Conservation (phyloP, 306 rosid species). For the Geum urbanum region DNA sequence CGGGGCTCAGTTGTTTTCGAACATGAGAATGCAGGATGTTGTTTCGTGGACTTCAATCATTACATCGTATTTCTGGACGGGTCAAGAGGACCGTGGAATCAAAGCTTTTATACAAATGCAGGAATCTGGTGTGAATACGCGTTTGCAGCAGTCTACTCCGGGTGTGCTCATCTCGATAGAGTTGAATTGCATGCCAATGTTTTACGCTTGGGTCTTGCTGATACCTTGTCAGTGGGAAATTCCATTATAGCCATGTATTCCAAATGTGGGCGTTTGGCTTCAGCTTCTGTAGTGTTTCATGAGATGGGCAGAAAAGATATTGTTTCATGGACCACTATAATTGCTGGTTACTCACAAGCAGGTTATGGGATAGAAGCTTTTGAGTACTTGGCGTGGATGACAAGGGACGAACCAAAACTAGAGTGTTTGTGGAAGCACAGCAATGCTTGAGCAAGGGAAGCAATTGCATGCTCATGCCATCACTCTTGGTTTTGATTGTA, state of each 20-base stretch:
- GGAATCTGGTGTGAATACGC: constrained; percentile 55
- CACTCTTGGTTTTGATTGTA: constrained; percentile 50
- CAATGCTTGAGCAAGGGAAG: constrained; percentile 74
- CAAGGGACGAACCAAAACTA: constrained; percentile 64
- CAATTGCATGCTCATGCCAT: constrained; percentile 69
- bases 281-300: constrained; percentile 53
- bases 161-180: constrained; percentile 55
- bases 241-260: constrained; percentile 64
- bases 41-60: constrained; percentile 80
- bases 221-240: constrained; percentile 62
- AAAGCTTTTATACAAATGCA: constrained; percentile 58
- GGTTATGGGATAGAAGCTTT: constrained; percentile 66
- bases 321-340: constrained; percentile 84
- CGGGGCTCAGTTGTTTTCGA: constrained; percentile 50
- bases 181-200: constrained; percentile 51
- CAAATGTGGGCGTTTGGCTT: constrained; percentile 51
- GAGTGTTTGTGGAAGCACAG: constrained; percentile 77
- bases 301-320: constrained; percentile 53
- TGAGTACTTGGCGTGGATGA: constrained; percentile 63
- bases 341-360: constrained; percentile 69
- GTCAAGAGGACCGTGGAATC: constrained; percentile 52
- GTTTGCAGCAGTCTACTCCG: constrained; percentile 60
- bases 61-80: constrained; percentile 43
- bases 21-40: constrained; percentile 56
- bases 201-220: constrained; percentile 46